Base-by-base conservation (phyloP, 257 asterid genomes). In the Ehretia macrophylla region DNA sequence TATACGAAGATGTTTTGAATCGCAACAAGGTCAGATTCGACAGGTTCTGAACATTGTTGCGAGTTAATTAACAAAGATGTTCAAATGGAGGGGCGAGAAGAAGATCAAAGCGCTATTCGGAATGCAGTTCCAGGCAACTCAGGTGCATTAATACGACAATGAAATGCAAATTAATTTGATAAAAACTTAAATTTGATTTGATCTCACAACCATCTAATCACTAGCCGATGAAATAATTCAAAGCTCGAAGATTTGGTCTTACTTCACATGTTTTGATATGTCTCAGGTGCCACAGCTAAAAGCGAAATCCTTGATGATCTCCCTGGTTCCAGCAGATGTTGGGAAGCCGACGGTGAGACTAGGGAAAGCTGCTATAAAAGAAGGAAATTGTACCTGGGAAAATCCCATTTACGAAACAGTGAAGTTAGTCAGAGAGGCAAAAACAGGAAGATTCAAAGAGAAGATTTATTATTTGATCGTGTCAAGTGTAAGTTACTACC, bases 301-400 rank as follows among this genome's bases (percentile, higher is more conserved):
- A 68, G 79, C 88, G 3, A 91, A 91, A 68, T 75, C 74, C 67
- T 84, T 91, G 58, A 80, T 78, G 85, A 75, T 91, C 55, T 85
- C 98, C 53, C 72, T 91, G 74, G 89, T 82, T 71, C 98, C 98
- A 5, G 96, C 86, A 13, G 98, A 80, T 38, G 85, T 75, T n/a
- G 98, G 96, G 60, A 91, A 82, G 83, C 86, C 96, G 21, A 82
- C 98, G 0, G 87, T 79, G 38, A 80, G 86, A 70, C 74, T 91
- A 62, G 68, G 92, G 35, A 91, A 87, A 79, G 67, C 83, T 55
- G 74, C 86, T 14, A 85, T 91, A 62, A 12, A 71, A 0, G 94
- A 91, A 62, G 98, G 98, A 55, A 68, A 68, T 80, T 91, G 98
- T 77, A 75, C 67, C 63, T 91, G 98, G 98, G 95, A 81, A 56